Base-by-base conservation (phyloP, 345 rosid genomes). In the Hibiscus mutabilis region DNA sequence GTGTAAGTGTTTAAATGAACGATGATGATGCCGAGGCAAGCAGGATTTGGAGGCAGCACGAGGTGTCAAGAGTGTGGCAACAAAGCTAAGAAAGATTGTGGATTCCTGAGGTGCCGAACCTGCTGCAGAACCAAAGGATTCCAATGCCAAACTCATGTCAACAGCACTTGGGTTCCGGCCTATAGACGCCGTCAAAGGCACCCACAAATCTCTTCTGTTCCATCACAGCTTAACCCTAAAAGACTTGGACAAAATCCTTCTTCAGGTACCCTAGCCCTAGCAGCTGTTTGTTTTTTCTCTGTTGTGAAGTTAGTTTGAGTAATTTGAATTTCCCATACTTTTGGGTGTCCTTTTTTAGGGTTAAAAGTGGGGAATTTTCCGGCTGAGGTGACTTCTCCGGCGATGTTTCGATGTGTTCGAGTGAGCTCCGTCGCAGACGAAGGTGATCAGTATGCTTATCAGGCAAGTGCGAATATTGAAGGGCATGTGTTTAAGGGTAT, bases 41-140 rank as follows among this genome's bases (percentile, higher is more conserved):
- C 33, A 18, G 51, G 40, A 66, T 46, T 71, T 29, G 74, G 82
- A 21, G 70, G 78, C 21, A 75, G 77, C 21, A 75, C 73, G 75
- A 84, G 87, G 51, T 88, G 92, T 70, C 82, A 88, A 76, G 92
- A 88, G 57, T 88, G 92, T 77, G 92, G 92, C 40, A 88, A 88
- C 77, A 87, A 88, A 70, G 85, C 92, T 1, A 88, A 88, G 83
- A 88, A 80, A 80, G 89, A 84, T 58, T 86, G 92, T 74, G 25
- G 52, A 24, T 76, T 81, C 57, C 75, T 73, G 81, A 82, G 87
- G 70, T 88, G 92, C 73, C 77, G 92, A 66, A 84, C 90, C 64
- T 88, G 92, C 55, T 88, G 92, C 74, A 88, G 81, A 61, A 79
- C 75, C 58, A 83, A 83, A 80, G 84, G 81, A 18, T 88, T 83